Base-by-base conservation (phyloP, 129 eudicot genomes). In the Flaveria linearis region DNA sequence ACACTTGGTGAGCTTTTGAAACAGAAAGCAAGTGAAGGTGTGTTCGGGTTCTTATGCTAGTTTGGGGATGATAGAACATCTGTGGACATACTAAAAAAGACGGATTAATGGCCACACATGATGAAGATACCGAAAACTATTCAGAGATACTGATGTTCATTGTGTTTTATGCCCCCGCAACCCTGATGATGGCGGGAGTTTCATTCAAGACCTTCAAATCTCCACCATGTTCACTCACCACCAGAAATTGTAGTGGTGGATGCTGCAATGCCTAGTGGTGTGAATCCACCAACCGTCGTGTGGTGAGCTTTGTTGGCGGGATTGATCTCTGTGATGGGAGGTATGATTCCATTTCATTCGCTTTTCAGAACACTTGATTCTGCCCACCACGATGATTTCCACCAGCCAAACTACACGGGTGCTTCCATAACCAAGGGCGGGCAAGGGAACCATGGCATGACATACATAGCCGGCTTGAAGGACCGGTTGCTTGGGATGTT, bases 401-500 rank as follows among this genome's bases (percentile, higher is more conserved):
- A 91, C 71, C 97, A 88, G 77, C 91, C 97, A 4, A 91, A 91
- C 82, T 91, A 71, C 77, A 63, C 89, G 7, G 97, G 88, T 15
- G 91, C 89, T 52, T 36, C 87, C 14, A 86, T 88, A 46, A 68
- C 81, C 2, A 91, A 88, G 83, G 97, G 97, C 22, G 97, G 97
- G 15, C 97, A 0, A 69, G 97, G 36, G 97, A 91, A 78, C 97
- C 97, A 7, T 91, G 97, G 93, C 97, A 91, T 56, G 97, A 91
- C 57, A 91, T 91, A 51, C 97, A 91, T 69, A 82, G 85, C 16
- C 86, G 78, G 17, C 83, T 88, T 2, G 93, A 88, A 66, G 93
- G 97, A 43, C 97, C 93, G 0, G 84, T 88, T 55, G 97, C 93
- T 42, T 91, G 97, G 97, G 97, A 91, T n/a, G 93, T 91, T 26